phyloP scores from a whole-genome alignment of 345 rosid genomes.

The Dipteronia dyeriana region DNA sequence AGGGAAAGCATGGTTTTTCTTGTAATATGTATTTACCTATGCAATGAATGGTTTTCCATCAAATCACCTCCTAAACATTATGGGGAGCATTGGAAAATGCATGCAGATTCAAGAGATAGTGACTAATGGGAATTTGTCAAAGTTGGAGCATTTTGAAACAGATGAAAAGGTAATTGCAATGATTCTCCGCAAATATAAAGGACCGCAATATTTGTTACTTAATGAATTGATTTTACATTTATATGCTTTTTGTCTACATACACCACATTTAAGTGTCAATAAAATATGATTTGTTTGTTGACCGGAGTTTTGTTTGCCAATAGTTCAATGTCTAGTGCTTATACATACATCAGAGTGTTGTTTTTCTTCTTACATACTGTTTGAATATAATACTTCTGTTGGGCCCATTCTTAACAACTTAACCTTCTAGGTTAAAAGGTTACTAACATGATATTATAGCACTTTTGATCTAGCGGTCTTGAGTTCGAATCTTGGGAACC shows the following conservation, averaged over 20 bases:
- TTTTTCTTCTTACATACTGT: background rate
- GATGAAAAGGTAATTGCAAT: slow-evolving; percentile 78
- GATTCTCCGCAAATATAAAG: slow-evolving; percentile 1
- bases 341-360: background rate
- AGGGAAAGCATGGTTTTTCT: background rate
- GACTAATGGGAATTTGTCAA: slow-evolving; percentile 79
- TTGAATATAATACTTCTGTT: background rate
- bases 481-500: background rate
- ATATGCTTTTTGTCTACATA: background rate
- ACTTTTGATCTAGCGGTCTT: background rate
- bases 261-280: background rate
- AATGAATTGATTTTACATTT: background rate
- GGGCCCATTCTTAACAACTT: background rate
- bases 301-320: background rate
- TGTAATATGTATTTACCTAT: background rate
- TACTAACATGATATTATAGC: background rate
- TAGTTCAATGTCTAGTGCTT: background rate
- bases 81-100: slow-evolving; percentile 19
- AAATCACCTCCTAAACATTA: background rate
- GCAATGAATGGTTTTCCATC: background rate
- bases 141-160: slow-evolving; percentile 91
- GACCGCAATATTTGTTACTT: background rate
- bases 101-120: slow-evolving; percentile 93
- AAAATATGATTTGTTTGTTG: background rate
- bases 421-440: background rate